A percentile compares a stretch with the other conserved stretches of the same genome.
Evolutionary conservation across 1,284 basidiomycete genomes (phyloP).

Genomic region (Inonotus obliquus): DNA sequence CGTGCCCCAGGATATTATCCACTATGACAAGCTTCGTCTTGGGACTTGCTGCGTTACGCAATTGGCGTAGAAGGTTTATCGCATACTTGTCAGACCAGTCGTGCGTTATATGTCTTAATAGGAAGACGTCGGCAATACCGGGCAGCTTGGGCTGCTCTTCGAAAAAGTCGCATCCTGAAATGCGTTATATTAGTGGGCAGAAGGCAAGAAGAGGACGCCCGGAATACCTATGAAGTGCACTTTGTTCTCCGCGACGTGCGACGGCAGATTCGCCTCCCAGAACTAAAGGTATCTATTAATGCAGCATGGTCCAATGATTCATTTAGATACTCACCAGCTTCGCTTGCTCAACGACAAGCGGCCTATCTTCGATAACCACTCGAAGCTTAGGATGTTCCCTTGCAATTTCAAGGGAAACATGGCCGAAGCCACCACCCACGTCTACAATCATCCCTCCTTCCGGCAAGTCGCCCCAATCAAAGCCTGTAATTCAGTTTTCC

Average conservation of each 20-base stretch:
- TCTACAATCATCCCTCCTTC: not conserved
- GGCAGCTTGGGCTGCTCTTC: slow-evolving; percentile 9
- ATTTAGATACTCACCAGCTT: slow-evolving; percentile 9
- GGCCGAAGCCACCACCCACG: slow-evolving; percentile 20
- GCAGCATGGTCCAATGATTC: not conserved
- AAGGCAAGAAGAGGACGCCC: not conserved
- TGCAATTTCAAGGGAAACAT: slow-evolving; percentile 18
- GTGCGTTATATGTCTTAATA: slow-evolving; percentile 26
- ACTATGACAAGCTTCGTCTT: slow-evolving; percentile 22
- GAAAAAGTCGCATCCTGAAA: slow-evolving; percentile 14
- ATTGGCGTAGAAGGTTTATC: slow-evolving; percentile 24
- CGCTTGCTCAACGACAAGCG: slow-evolving; percentile 10
- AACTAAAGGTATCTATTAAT: not conserved
- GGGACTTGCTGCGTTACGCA: slow-evolving; percentile 25
- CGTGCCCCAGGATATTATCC: too few relatives aligned
- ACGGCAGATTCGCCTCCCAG: slow-evolving; percentile 6
- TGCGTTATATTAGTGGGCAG: too few relatives aligned
- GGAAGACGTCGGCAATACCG: slow-evolving; percentile 23
- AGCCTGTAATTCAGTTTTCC: not conserved
- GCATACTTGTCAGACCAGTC: slow-evolving; percentile 26
- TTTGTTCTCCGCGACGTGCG: not conserved
- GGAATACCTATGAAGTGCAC: slow-evolving; percentile 5
- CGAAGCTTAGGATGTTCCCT: slow-evolving; percentile 13
- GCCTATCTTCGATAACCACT: slow-evolving; percentile 21
- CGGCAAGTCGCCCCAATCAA: not conserved